These are phyloP conservation scores for Fraxinus ornus DNA, from an alignment of 305 asterid genomes.

Conservation along the genomic window DNA sequence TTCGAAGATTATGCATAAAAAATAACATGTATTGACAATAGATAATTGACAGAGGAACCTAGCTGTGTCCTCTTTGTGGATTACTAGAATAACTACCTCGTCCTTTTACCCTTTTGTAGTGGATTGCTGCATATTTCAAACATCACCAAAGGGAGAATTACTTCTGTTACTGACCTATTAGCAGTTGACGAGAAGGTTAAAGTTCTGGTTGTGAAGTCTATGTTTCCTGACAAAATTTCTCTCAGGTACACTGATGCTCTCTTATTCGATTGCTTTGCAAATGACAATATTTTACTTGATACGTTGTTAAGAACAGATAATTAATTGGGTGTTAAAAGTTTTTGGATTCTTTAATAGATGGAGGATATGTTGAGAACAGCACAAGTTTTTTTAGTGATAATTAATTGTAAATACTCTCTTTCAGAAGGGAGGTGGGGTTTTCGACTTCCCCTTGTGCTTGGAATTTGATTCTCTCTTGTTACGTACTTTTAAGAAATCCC, in stretches of 20 bases:
- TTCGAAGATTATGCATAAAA: background rate
- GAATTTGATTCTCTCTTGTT: background rate
- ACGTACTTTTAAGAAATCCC: background rate
- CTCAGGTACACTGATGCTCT: slow-evolving; percentile 55
- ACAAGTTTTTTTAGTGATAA: background rate
- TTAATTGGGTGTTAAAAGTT: background rate
- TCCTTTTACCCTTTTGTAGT: slow-evolving; percentile 38
- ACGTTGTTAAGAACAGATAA: background rate
- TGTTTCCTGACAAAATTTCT: slow-evolving; percentile 75
- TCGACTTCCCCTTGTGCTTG: background rate
- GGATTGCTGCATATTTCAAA: slow-evolving; percentile 90
- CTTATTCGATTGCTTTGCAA: background rate
- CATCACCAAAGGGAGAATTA: slow-evolving; percentile 47
- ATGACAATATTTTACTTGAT: background rate
- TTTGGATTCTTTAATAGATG: background rate
- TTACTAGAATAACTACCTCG: slow-evolving; percentile 1
- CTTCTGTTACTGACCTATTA: slow-evolving; percentile 62
- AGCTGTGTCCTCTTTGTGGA: background rate
- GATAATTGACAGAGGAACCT: background rate
- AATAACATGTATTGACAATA: background rate
- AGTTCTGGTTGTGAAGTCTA: slow-evolving; percentile 73
- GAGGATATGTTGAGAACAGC: background rate
- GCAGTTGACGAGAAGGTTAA: slow-evolving; percentile 74
- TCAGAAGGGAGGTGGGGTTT: background rate
- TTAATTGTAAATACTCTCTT: background rate